A percentile compares a stretch with the other conserved stretches of the same genome.
Conservation (phyloP, 2,329 filamentous ascomycete genomes). For the Pestalotiopsis sp. region DNA sequence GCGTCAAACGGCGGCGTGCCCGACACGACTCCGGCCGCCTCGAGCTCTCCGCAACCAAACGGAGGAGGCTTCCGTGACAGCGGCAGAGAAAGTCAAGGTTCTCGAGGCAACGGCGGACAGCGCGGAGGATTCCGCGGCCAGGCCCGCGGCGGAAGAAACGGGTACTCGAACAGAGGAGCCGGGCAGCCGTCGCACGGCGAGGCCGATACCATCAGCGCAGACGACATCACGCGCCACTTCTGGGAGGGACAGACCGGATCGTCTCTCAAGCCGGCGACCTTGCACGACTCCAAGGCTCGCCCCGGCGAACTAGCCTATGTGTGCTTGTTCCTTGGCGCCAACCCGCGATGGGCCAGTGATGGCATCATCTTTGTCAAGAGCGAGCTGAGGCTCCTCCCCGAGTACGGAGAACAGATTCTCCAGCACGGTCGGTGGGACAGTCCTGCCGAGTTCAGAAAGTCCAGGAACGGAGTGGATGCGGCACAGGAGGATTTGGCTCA, state of each 20-base stretch:
- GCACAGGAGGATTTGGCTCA: neutral
- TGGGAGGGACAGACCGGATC: neutral
- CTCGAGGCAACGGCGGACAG: neutral
- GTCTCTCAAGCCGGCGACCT: slow-evolving; percentile 13
- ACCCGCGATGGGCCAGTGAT: slow-evolving; percentile 23
- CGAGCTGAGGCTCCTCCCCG: slow-evolving; percentile 22
- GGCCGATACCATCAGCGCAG: slow-evolving; percentile 13
- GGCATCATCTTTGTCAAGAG: slow-evolving; percentile 25
- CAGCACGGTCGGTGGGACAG: slow-evolving; percentile 21
- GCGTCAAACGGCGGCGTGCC: neutral
- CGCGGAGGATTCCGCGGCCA: slow-evolving; percentile 9
- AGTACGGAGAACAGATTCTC: slow-evolving; percentile 21
- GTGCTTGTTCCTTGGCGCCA: slow-evolving; percentile 20
- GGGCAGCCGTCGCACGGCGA: slow-evolving; percentile 13
- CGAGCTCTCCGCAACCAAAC: neutral
- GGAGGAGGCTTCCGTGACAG: slow-evolving; percentile 5
- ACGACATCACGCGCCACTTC: slow-evolving; percentile 21
- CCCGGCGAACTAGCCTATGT: slow-evolving; percentile 21
- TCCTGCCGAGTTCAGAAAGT: neutral
- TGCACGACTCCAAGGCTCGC: slow-evolving; percentile 19
- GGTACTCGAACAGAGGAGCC: slow-evolving; percentile 5
- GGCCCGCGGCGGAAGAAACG: slow-evolving; percentile 5
- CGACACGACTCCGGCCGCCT: neutral
- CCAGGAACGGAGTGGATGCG: neutral
- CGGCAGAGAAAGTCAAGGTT: neutral